These are phyloP conservation scores for Biscogniauxia sp. DNA, from an alignment of 2,329 filamentous ascomycete genomes.

Conservation along the genomic window DNA sequence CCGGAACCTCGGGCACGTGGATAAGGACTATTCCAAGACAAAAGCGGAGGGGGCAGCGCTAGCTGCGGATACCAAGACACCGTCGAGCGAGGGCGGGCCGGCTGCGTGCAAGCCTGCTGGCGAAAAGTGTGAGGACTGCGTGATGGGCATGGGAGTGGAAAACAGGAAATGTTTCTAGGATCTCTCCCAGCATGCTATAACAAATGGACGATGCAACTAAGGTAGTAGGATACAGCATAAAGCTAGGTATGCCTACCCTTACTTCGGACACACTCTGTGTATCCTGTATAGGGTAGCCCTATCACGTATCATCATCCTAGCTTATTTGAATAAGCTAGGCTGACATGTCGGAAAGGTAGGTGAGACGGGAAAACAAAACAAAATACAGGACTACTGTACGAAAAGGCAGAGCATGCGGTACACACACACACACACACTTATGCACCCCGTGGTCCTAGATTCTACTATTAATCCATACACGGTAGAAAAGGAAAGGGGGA, in stretches of 20 bases:
- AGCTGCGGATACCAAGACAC: conserved; percentile 2
- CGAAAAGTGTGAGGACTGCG: conserved; percentile 35
- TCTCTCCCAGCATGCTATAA: not conserved
- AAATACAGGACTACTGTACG: conserved; percentile 1
- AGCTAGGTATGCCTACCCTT: not conserved
- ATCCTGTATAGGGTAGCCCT: not conserved
- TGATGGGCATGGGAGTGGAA: not conserved
- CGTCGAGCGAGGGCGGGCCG: not conserved
- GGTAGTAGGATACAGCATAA: not conserved
- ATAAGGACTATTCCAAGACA: conserved; percentile 45
- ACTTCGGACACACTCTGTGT: not conserved
- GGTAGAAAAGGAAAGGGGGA: too few species aligned
- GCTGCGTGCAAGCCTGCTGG: not conserved
- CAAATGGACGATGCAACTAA: not conserved
- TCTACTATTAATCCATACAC: too few species aligned
- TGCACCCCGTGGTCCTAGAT: not conserved
- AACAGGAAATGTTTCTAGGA: not conserved
- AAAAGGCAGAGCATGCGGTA: conserved; percentile 3
- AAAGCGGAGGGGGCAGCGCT: conserved; percentile 3
- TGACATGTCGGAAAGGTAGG: conserved; percentile 11
- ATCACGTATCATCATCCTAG: conserved; percentile 3
- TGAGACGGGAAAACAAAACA: conserved; percentile 13
- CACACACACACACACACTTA: not conserved
- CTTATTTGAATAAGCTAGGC: not conserved
- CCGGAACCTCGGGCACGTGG: conserved; percentile 78